Percentiles rank a stretch among this genome's conserved stretches.
Evolutionary conservation across 2,329 filamentous ascomycete species (phyloP).

Genomic region (Talaromyces sp.): DNA sequence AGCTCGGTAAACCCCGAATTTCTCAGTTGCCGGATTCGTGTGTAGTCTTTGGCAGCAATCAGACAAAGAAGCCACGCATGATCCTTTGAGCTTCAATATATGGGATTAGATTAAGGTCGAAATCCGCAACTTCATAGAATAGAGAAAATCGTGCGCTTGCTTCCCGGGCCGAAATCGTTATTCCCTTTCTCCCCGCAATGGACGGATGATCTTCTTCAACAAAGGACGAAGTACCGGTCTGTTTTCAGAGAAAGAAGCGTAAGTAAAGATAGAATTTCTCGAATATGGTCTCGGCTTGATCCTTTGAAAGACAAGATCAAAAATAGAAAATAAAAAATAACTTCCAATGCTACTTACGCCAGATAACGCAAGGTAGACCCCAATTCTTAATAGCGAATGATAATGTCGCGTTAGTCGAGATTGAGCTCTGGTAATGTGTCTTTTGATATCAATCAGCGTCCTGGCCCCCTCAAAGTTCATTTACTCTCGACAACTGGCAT

Average conservation of each 20-base stretch:
- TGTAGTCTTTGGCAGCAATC: not conserved
- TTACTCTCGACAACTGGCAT: not conserved
- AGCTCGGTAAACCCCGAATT: not conserved
- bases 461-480: not conserved
- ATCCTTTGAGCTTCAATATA: conserved; percentile 5
- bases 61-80: conserved; percentile 7
- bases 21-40: not conserved
- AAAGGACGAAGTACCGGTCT: not conserved
- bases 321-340: not conserved
- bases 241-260: not conserved
- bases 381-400: not conserved
- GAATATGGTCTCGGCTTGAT: not conserved
- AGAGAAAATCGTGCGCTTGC: not conserved
- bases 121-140: not conserved
- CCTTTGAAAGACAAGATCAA: not conserved
- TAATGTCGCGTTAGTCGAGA: not conserved
- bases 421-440: not conserved
- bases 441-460: not conserved
- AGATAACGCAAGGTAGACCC: not conserved
- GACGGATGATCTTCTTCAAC: conserved; percentile 6
- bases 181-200: not conserved
- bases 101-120: not conserved
- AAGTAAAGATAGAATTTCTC: not conserved
- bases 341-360: not conserved
- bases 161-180: not conserved